Evolutionary conservation across 768 basidiomycete genomes (phyloP).

Genomic region (Daedaleopsis nitida): DNA sequence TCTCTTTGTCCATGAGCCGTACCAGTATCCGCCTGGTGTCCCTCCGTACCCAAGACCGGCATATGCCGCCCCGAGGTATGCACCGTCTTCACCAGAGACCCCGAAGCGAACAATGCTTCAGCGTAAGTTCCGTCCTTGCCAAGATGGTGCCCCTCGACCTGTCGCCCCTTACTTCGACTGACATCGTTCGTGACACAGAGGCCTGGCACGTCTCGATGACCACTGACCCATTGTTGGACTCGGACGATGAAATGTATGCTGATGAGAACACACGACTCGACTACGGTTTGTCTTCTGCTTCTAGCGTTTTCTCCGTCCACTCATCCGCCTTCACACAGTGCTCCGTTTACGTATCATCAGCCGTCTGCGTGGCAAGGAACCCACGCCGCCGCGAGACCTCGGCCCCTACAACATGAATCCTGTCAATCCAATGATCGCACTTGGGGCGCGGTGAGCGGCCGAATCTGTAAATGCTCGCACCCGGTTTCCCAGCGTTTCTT

Average conservation of each 20-base stretch:
- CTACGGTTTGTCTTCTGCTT: constrained; percentile 51
- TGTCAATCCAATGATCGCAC: constrained; percentile 12
- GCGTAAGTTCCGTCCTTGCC: constrained; percentile 45
- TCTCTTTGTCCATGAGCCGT: constrained; percentile 12
- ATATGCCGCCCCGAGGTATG: constrained; percentile 42
- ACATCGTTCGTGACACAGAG: constrained; percentile 42
- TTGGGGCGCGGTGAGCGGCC: constrained; percentile 12
- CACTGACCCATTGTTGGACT: constrained; percentile 74
- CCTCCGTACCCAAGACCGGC: constrained; percentile 20
- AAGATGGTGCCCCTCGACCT: neutral
- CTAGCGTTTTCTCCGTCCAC: neutral
- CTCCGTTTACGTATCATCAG: constrained; percentile 63
- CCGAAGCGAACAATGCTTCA: constrained; percentile 52
- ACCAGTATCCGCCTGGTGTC: constrained; percentile 5
- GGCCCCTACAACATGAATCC: constrained; percentile 14
- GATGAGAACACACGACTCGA: constrained; percentile 69
- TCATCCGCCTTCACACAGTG: constrained; percentile 38
- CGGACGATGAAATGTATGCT: constrained; percentile 71
- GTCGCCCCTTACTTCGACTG: neutral
- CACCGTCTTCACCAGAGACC: constrained; percentile 16
- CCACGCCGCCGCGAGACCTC: constrained; percentile 53
- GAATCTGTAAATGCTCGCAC: neutral
- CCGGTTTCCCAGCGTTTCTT: neutral
- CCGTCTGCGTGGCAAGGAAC: constrained; percentile 55
- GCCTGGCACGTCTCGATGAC: constrained; percentile 70